Percentiles rank a stretch among this genome's conserved stretches.
Conservation (phyloP, 495 filamentous ascomycete genomes). For the Tuber brumale region DNA sequence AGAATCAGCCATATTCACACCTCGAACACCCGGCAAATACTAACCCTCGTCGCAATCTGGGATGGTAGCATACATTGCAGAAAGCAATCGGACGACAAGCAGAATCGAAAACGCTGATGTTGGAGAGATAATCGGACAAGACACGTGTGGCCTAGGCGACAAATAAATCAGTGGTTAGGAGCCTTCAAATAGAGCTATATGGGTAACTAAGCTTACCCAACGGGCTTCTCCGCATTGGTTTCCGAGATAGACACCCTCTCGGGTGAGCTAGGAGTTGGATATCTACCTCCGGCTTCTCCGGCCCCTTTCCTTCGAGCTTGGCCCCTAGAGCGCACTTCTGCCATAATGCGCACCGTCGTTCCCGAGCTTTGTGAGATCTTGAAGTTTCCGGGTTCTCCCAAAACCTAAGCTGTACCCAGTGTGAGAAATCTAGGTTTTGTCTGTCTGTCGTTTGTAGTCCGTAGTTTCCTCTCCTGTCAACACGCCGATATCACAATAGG, state of each 20-base stretch:
- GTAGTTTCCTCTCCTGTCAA: not conserved
- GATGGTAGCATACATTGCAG: conserved; percentile 81
- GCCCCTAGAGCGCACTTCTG: conserved; percentile 8
- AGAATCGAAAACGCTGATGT: conserved; percentile 65
- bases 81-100: conserved; percentile 61
- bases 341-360: conserved; percentile 12
- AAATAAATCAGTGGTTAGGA: not conserved
- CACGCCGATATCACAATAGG: not conserved
- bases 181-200: not conserved
- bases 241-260: conserved; percentile 12
- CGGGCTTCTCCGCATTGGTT: conserved; percentile 13
- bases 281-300: not conserved
- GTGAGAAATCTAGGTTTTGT: not conserved
- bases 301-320: not conserved
- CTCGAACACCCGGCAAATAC: not conserved
- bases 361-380: not conserved
- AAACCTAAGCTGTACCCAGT: not conserved
- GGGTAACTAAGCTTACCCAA: conserved; percentile 8
- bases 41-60: conserved; percentile 86
- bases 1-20: conserved; percentile 6
- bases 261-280: not conserved
- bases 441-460: not conserved
- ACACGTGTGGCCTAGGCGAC: conserved; percentile 12
- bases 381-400: not conserved
- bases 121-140: conserved; percentile 24